phyloP scores from a whole-genome alignment of 2,329 filamentous ascomycete genomes.

The Aspergillus pseudoviridinutans region DNA sequence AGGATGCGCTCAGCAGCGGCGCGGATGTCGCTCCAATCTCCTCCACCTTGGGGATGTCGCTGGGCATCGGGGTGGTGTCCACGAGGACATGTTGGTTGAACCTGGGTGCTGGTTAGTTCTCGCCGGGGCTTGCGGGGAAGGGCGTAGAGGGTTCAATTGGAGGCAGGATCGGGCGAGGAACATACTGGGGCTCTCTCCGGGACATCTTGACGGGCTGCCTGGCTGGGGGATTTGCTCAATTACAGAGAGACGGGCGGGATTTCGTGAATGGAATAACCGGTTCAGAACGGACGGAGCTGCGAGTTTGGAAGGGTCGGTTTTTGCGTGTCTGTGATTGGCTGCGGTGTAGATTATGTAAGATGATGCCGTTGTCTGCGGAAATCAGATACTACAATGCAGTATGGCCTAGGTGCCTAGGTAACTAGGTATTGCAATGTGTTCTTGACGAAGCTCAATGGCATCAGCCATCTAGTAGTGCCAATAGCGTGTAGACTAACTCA shows the following conservation, averaged over 20 bases:
- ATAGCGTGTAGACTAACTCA: too few relatives aligned
- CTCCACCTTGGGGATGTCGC: conserved; percentile 84
- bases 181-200: conserved; percentile 19
- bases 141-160: conserved; percentile 16
- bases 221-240: neutral
- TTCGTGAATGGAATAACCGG: conserved; percentile 14
- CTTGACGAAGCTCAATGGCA: too few relatives aligned
- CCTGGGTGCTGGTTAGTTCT: conserved; percentile 48
- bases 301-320: conserved; percentile 30
- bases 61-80: conserved; percentile 93
- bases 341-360: conserved; percentile 15
- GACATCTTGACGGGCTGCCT: conserved; percentile 15
- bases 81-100: conserved; percentile 92
- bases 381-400: neutral
- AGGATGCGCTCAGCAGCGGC: conserved; percentile 84
- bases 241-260: neutral
- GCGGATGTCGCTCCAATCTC: conserved; percentile 93
- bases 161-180: neutral
- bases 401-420: neutral
- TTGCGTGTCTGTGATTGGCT: conserved; percentile 34
- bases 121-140: conserved; percentile 10
- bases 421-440: neutral
- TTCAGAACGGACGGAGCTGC: conserved; percentile 22
- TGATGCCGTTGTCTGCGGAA: neutral
- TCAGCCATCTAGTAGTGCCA: neutral